These are phyloP conservation scores for Metarhizium brunneum DNA, from an alignment of 2,329 filamentous ascomycete species.

Conservation along the genomic window DNA sequence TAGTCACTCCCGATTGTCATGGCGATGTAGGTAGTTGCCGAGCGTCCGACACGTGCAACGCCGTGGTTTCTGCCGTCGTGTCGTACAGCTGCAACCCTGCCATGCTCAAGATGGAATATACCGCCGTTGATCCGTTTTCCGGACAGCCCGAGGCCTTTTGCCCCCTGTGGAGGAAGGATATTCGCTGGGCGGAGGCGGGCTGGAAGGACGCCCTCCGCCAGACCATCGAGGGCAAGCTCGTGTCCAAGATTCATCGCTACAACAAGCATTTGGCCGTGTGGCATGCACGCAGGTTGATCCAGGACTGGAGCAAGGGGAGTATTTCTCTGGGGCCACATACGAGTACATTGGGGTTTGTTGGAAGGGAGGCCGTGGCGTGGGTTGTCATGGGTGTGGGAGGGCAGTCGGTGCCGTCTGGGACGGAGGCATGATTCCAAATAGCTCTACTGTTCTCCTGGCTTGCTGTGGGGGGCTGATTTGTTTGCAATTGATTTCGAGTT, in stretches of 20 bases:
- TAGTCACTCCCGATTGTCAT: constrained; percentile 5
- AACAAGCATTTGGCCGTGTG: constrained; percentile 24
- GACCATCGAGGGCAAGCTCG: constrained; percentile 13
- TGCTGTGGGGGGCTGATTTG: no score
- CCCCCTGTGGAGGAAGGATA: constrained; percentile 16
- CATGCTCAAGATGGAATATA: constrained; percentile 18
- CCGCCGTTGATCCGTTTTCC: constrained; percentile 12
- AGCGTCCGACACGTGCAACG: constrained; percentile 9
- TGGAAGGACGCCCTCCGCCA: constrained; percentile 14
- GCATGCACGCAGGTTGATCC: constrained; percentile 16
- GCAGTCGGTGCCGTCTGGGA: neutral
- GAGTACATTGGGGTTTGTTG: constrained; percentile 14
- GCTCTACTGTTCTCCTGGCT: no score
- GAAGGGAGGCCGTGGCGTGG: constrained; percentile 10
- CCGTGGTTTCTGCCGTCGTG: constrained; percentile 14
- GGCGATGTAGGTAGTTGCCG: constrained; percentile 8
- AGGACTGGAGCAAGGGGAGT: constrained; percentile 16
- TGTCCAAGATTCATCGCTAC: constrained; percentile 17
- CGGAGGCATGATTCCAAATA: no score
- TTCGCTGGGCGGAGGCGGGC: constrained; percentile 14
- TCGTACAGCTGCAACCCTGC: constrained; percentile 19
- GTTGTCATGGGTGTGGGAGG: constrained; percentile 13
- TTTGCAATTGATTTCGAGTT: no score
- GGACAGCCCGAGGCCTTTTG: constrained; percentile 13
- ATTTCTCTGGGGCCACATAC: constrained; percentile 14